Percentiles rank a stretch among this genome's conserved stretches.
phyloP scores from a whole-genome alignment of 23 red algal species.

The Gracilaria domingensis region DNA sequence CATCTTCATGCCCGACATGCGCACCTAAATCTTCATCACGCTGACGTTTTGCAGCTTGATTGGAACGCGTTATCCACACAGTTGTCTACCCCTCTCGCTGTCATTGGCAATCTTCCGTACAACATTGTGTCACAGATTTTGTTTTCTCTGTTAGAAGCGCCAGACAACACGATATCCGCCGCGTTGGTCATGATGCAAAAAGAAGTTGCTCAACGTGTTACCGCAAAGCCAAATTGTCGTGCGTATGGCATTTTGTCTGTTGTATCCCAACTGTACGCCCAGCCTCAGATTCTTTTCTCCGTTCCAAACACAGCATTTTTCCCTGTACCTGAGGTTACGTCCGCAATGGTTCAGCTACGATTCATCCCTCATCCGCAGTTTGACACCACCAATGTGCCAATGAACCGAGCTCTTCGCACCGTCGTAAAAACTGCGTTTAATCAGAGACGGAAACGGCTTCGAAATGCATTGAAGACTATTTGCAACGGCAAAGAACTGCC shows the following conservation, averaged over 20 bases:
- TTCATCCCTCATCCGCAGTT: conserved; percentile 39
- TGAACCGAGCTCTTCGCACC: conserved; percentile 45
- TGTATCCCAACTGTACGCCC: conserved; percentile 81
- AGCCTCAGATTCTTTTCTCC: conserved; percentile 69
- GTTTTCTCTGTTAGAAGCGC: conserved; percentile 82
- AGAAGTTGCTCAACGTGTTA: conserved; percentile 88
- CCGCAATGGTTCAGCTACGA: conserved; percentile 81
- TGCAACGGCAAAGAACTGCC: conserved; percentile 55
- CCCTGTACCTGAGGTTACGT: conserved; percentile 81
- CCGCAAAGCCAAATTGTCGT: conserved; percentile 54
- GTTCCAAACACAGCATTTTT: conserved; percentile 84
- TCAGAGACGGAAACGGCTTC: conserved; percentile 86
- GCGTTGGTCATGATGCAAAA: conserved; percentile 96
- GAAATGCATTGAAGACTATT: conserved; percentile 74
- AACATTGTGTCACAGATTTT: conserved; percentile 95
- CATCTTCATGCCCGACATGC: conserved; percentile 57
- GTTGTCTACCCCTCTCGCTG: conserved; percentile 44
- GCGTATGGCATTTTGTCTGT: conserved; percentile 93
- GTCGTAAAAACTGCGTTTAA: conserved; percentile 84
- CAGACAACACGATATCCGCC: conserved; percentile 47
- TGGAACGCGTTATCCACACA: conserved; percentile 17
- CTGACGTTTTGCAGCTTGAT: conserved; percentile 77
- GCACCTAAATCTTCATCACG: conserved; percentile 57
- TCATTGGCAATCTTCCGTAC: conserved; percentile 96
- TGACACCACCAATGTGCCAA: conserved; percentile 36